Base-by-base conservation (phyloP, 2,329 filamentous ascomycete species). In the Fusarium chaquense region DNA sequence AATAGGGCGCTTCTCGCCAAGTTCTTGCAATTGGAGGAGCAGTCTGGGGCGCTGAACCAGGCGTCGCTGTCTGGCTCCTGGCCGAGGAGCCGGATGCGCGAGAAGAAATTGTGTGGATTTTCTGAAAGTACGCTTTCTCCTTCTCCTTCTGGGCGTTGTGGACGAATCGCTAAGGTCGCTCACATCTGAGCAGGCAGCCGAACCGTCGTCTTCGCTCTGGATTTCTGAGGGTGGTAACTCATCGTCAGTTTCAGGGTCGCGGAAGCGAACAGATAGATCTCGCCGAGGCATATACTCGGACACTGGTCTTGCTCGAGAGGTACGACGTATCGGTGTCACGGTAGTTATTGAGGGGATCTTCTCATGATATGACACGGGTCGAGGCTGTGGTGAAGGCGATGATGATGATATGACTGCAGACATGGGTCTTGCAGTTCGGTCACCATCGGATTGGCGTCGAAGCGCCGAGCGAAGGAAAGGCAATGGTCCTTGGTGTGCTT, bases 1-100 rank as follows among this genome's bases (percentile, higher is more conserved):
- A 53, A 84, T 84, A 0, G 91, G 90, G 26, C 91, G 86, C 18
- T 83, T 83, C 65, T 88, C 85, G 41, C 84, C 79, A n/a, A 93
- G 77, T 60, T 87, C 85, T 74, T 94, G 92, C 18, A 94, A 81
- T 77, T 95, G 92, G 8, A 94, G 83, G 8, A 93, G 81, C 20
- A 93, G 81, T 54, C 88, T 88, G 13, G 91, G 91, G 18, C 91
- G 87, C 72, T 90, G 87, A 16, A 91, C 83, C 36, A 93, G 82
- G 66, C 90, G 85, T 26, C 91, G 84, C 75, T 91, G 91, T 74
- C 89, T 86, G 74, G 84, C 82, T 69, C 85, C 80, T 65, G 87
- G 76, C 73, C 85, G 82, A 67, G 91, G 83, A 62, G 90, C 83
- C 0, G 92, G 91, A 68, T 91, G 90, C 44, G 90, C 91, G 41